Evolutionary conservation across 345 rosid genomes (phyloP).

Genomic region (Rubroshorea leprosula): DNA sequence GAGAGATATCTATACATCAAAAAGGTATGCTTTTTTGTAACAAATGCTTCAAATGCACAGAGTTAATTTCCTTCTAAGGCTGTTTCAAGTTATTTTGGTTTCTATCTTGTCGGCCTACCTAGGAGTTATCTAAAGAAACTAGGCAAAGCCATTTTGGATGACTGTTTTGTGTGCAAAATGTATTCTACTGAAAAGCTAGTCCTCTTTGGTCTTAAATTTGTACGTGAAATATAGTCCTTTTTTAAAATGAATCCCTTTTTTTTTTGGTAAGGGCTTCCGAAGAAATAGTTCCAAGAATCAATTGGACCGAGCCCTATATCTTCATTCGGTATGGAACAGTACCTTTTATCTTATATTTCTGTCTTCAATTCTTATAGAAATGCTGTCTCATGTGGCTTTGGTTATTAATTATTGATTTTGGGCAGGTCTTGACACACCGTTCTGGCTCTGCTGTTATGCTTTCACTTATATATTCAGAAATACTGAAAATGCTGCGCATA

Average conservation of each 20-base stretch:
- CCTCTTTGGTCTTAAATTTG: background rate
- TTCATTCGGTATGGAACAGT: slow-evolving; percentile 53
- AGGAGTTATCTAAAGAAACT: too few species aligned
- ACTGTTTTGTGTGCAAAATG: background rate
- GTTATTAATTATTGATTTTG: slow-evolving; percentile 16
- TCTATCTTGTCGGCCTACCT: background rate
- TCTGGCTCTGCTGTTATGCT: slow-evolving; percentile 58
- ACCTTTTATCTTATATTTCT: slow-evolving; percentile 9
- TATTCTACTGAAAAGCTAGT: background rate
- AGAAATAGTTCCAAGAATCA: slow-evolving; percentile 33
- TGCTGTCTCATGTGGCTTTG: background rate
- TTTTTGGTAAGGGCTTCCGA: slow-evolving; percentile 35
- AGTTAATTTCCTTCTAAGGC: background rate
- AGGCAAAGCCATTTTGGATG: too few species aligned
- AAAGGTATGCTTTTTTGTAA: slow-evolving; percentile 31
- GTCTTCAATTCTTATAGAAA: background rate
- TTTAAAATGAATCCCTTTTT: background rate
- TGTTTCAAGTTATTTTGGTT: background rate
- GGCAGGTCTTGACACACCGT: slow-evolving; percentile 59
- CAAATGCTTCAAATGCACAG: background rate
- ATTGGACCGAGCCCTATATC: slow-evolving; percentile 47
- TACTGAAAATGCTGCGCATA: slow-evolving; percentile 54
- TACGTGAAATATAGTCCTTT: background rate
- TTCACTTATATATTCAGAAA: slow-evolving; percentile 49
- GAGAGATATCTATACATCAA: slow-evolving; percentile 42